phyloP scores from a whole-genome alignment of 352 stramenopile genomes.

The Globisporangium orthogonon region DNA sequence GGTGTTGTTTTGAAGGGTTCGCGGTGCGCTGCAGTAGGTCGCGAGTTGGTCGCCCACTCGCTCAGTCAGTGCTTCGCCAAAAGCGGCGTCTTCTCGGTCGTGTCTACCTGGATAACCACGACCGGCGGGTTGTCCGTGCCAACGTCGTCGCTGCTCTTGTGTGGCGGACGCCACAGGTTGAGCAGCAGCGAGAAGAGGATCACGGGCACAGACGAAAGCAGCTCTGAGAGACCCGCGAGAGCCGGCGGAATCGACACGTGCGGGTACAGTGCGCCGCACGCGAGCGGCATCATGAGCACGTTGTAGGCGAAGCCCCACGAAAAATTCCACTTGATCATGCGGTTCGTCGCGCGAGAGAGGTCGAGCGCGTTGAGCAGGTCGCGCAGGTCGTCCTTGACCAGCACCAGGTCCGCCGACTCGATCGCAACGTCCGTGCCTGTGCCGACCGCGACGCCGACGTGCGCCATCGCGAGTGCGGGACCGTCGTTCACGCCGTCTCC shows the following conservation, averaged over 20 bases:
- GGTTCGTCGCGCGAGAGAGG: slow-evolving; percentile 53
- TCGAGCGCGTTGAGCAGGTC: slow-evolving; percentile 61
- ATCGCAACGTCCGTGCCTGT: slow-evolving; percentile 65
- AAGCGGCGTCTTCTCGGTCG: slow-evolving; percentile 30
- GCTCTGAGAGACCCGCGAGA: slow-evolving; percentile 61
- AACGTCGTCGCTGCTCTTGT: slow-evolving; percentile 12
- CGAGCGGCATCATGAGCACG: slow-evolving; percentile 64
- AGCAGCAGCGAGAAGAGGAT: slow-evolving; percentile 73
- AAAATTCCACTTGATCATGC: slow-evolving; percentile 74
- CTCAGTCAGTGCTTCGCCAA: slow-evolving; percentile 8
- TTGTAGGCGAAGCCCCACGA: slow-evolving; percentile 75
- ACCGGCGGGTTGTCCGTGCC: slow-evolving; percentile 13
- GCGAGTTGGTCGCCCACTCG: too few relatives aligned
- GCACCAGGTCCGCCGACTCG: slow-evolving; percentile 62
- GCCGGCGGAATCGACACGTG: slow-evolving; percentile 59
- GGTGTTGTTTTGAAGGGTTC: not conserved
- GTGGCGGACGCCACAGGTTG: slow-evolving; percentile 54
- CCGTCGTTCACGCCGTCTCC: slow-evolving; percentile 73
- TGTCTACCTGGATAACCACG: slow-evolving; percentile 31
- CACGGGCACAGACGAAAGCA: slow-evolving; percentile 72
- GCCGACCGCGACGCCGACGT: slow-evolving; percentile 63
- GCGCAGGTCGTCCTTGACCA: slow-evolving; percentile 64
- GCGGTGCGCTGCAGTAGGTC: too few relatives aligned
- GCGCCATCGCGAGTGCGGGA: slow-evolving; percentile 54
- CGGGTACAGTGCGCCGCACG: slow-evolving; percentile 60